phyloP scores from a whole-genome alignment of 305 asterid species.

The Solanum hybrid region DNA sequence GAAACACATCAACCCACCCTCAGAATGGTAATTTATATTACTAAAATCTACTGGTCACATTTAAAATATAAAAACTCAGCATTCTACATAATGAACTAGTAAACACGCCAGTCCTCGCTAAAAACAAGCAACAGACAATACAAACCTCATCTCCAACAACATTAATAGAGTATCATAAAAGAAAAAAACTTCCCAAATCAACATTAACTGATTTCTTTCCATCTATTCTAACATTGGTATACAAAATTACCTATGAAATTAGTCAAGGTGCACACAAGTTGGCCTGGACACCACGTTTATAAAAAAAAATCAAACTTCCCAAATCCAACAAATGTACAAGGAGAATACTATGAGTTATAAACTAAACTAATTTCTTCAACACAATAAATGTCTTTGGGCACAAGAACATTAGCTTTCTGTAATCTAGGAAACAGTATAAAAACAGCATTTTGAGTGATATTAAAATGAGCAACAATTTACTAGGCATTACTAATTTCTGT shows the following conservation, averaged over 20 bases:
- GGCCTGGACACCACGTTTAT: neutral
- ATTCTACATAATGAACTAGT: neutral
- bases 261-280: neutral
- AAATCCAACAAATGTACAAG: neutral
- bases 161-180: neutral
- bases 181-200: neutral
- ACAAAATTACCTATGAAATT: neutral
- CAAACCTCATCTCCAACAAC: neutral
- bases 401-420: neutral
- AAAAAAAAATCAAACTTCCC: neutral
- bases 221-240: neutral
- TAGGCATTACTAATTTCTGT: neutral
- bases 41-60: neutral
- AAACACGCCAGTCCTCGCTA: neutral
- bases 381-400: neutral
- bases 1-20: neutral
- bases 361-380: neutral
- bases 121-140: neutral
- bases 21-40: neutral
- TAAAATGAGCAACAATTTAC: neutral
- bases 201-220: neutral
- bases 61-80: neutral
- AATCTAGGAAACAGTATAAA: neutral
- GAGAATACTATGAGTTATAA: neutral
- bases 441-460: neutral